phyloP scores from a whole-genome alignment of 352 stramenopile genomes.

The Phytophthora pseudosyringae region DNA sequence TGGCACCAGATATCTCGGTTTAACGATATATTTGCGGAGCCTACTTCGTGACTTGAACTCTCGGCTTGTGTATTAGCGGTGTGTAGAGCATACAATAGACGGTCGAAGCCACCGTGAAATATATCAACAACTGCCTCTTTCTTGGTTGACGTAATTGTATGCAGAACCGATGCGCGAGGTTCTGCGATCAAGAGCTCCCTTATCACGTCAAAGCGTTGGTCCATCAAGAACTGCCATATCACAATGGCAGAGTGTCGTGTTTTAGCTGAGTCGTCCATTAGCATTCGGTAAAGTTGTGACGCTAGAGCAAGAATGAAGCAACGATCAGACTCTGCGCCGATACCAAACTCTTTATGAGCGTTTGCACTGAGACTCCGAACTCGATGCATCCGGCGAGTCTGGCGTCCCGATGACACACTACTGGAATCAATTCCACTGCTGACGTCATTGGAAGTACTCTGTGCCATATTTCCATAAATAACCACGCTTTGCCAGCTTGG shows the following conservation, averaged over 20 bases:
- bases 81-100: conserved; percentile 48
- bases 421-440: conserved; percentile 8
- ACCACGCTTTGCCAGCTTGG: conserved; percentile 70
- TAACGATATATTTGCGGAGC: neutral
- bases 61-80: neutral
- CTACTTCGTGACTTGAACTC: neutral
- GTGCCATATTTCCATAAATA: conserved; percentile 41
- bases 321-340: conserved; percentile 74
- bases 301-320: conserved; percentile 74
- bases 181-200: conserved; percentile 84
- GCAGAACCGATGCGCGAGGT: conserved; percentile 62
- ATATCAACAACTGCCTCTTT: conserved; percentile 76
- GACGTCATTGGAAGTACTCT: conserved; percentile 15
- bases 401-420: conserved; percentile 9
- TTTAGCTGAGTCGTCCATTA: conserved; percentile 61
- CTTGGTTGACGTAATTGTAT: conserved; percentile 76
- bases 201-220: conserved; percentile 71
- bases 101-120: conserved; percentile 78
- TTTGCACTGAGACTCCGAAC: conserved; percentile 58
- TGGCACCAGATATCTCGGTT: conserved; percentile 74
- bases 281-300: conserved; percentile 63
- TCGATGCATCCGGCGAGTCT: conserved; percentile 35
- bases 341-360: conserved; percentile 67
- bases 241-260: conserved; percentile 56
- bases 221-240: conserved; percentile 78